Base-by-base conservation (phyloP, 1,284 basidiomycete species). In the Paramarasmius palmivorus region DNA sequence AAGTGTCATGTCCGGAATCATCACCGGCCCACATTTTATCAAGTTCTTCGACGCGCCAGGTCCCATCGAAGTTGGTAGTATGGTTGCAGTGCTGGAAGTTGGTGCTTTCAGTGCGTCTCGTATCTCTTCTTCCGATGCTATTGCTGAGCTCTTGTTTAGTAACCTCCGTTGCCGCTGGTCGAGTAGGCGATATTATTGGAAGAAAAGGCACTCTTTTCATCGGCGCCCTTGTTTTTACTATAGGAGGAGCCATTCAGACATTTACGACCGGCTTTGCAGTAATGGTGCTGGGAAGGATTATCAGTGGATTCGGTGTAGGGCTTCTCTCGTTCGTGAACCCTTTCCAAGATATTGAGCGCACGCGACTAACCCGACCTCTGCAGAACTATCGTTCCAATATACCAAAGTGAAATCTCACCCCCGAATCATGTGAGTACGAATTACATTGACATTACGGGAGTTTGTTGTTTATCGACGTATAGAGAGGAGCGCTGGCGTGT, bases 311-410 rank as follows among this genome's bases (percentile, higher is more conserved):
- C 62, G 96, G 96, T 10, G 96, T 99, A 14, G 96, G 95, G 9
- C 77, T 98, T 59, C 76, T 98, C 48, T 93, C 90, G 91, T 93
- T 65, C 61, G 90, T 78, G 14, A 1, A 3, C 35, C 36, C 15
- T 26, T 46, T 20, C 32, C 44, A 5, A 29, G 22, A 20, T 10
- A 45, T 34, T 9, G 2, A 29, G 38, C 10, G 36, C 6, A 19
- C 22, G 35, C 17, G 22, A 15, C 50, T 36, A 10, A 10, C 37
- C 25, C 50, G 9, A 52, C 25, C 23, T 47, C 17, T 46, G 37
- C 63, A 93, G 93, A 52, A 98, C 95, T 55, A 94, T 98, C 58
- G 96, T 98, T 19, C 96, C 96, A 3, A 97, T 97, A 57, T 99
- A 98, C 69, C 96, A 98, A 73, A 92, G 90, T 62, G 96, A 98